phyloP scores from a whole-genome alignment of 352 stramenopile species.

The Phytopythium delawarense region DNA sequence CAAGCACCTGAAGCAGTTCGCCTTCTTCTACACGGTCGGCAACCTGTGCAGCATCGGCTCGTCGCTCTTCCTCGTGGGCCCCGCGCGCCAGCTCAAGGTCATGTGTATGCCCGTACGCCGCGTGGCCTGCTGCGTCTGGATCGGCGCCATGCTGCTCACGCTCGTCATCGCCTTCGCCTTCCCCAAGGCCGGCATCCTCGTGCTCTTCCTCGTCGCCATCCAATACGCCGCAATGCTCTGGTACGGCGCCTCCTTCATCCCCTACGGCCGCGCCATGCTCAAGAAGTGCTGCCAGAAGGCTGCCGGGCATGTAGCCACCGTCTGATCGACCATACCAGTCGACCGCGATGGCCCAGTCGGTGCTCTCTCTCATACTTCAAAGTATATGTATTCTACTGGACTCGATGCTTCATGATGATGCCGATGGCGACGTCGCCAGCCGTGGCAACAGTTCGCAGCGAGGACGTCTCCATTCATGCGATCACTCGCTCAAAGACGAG shows the following conservation, averaged over 20 bases:
- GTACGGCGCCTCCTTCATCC: conserved; percentile 80
- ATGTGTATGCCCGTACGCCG: conserved; percentile 84
- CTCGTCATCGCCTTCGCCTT: conserved; percentile 77
- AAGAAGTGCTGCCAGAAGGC: conserved; percentile 66
- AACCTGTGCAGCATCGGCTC: conserved; percentile 75
- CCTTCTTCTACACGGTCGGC: conserved; percentile 85
- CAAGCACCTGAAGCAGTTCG: conserved; percentile 81
- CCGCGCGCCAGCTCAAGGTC: conserved; percentile 64
- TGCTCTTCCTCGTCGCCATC: conserved; percentile 69
- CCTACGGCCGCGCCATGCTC: conserved; percentile 72
- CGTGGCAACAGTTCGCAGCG: too few relatives aligned
- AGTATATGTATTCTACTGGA: background rate
- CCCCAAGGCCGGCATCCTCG: conserved; percentile 53
- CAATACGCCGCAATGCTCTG: conserved; percentile 83
- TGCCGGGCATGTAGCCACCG: conserved; percentile 39
- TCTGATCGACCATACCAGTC: conserved; percentile 7
- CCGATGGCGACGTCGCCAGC: too few relatives aligned
- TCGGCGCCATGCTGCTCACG: conserved; percentile 64
- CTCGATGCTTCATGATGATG: too few relatives aligned
- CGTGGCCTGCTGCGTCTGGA: conserved; percentile 78
- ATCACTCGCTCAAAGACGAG: too few relatives aligned
- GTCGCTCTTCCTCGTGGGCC: conserved; percentile 76
- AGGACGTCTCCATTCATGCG: too few relatives aligned
- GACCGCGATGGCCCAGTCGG: background rate
- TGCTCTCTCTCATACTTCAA: background rate